phyloP scores from a whole-genome alignment of 1,139 yeast genomes.

The Kluyveromyces sp. region DNA sequence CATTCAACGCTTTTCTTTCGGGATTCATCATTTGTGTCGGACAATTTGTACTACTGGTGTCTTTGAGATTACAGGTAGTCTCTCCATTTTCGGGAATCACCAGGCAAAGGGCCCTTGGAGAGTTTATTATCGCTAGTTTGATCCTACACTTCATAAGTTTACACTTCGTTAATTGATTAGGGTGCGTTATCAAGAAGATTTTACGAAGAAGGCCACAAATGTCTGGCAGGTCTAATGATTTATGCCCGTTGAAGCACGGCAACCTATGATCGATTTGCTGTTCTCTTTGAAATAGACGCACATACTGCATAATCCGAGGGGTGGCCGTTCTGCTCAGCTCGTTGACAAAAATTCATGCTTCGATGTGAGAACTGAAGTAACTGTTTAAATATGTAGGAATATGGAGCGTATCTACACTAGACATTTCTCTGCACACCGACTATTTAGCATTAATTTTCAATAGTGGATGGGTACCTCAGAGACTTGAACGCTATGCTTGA shows the following conservation, averaged over 20 bases:
- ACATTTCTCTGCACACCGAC: background rate
- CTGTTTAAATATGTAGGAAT: background rate
- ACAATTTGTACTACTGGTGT: slow-evolving; percentile 82
- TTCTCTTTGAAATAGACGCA: too few species aligned
- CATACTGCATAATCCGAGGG: background rate
- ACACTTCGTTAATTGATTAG: slow-evolving; percentile 76
- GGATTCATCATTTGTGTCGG: slow-evolving; percentile 93
- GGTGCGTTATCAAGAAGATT: too few species aligned
- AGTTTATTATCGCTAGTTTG: slow-evolving; percentile 80
- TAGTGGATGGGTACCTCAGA: background rate
- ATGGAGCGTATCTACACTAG: background rate
- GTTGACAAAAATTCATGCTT: too few species aligned
- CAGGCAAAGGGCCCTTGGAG: slow-evolving; percentile 83
- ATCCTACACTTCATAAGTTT: slow-evolving; percentile 80
- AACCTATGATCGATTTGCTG: too few species aligned
- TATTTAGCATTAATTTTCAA: background rate
- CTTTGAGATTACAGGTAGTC: slow-evolving; percentile 66
- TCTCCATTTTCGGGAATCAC: slow-evolving; percentile 46
- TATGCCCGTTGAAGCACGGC: too few species aligned
- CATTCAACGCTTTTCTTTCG: slow-evolving; percentile 92
- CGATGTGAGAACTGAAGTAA: background rate
- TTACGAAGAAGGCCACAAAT: background rate
- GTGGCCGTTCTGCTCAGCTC: background rate
- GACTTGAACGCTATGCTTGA: too few species aligned
- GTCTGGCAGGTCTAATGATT: too few species aligned